Percentiles rank a stretch among this genome's conserved stretches.
Conservation (phyloP, 78 protist genomes). For the Capsaspora owczarzaki region DNA sequence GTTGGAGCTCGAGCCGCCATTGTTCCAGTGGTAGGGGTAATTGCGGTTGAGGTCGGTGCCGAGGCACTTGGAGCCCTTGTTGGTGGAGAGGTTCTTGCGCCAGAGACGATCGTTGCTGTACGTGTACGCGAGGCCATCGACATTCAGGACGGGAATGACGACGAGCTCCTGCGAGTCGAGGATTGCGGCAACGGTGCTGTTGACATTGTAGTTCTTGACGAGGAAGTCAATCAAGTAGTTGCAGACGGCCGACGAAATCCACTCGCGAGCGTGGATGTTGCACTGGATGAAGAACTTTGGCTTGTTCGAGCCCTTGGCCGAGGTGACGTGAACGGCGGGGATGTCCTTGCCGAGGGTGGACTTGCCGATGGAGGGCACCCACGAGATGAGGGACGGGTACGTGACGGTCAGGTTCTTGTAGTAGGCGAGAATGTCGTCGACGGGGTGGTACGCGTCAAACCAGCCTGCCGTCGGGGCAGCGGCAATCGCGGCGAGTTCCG, state of each 20-base stretch:
- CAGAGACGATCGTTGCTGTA: constrained; percentile 28
- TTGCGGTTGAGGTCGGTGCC: constrained; percentile 36
- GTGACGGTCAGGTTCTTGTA: not conserved
- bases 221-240: constrained; percentile 1
- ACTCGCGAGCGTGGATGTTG: constrained; percentile 32
- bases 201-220: not conserved
- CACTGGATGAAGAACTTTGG: not conserved
- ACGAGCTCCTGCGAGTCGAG: not conserved
- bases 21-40: constrained; percentile 3
- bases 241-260: not conserved
- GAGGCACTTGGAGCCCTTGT: constrained; percentile 7
- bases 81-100: constrained; percentile 32
- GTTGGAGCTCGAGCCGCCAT: constrained; percentile 18
- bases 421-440: not conserved
- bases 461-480: not conserved
- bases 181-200: not conserved
- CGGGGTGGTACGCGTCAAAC: constrained; percentile 1
- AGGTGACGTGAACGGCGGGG: not conserved
- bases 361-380: constrained; percentile 1
- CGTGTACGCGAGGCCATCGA: constrained; percentile 38
- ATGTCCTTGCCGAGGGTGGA: not conserved
- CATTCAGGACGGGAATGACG: constrained; percentile 25
- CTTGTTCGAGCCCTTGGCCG: not conserved
- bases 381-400: not conserved
- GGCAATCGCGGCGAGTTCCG: not conserved